Evolutionary conservation across 192 early-diverging fungal species (phyloP), one percentile per base, ranked within the genome.

Genomic region (Coemansia sp.): DNA sequence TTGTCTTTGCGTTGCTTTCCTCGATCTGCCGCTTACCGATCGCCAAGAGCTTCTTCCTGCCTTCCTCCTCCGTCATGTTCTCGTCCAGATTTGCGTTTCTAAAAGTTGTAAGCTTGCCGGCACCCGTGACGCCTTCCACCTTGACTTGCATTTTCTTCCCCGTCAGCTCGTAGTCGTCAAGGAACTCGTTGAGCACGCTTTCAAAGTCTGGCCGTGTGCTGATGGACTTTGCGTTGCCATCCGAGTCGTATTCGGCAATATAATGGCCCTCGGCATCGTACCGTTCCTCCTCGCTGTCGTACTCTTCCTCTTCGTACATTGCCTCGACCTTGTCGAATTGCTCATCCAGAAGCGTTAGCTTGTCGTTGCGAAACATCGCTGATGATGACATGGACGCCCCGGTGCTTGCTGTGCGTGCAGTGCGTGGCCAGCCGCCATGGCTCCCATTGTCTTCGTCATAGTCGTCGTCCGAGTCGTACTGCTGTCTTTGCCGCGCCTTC

Each of bases 381-480:
- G 94, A 94, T 18, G 95, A 95, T 1, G 94, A 90, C 93, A 98
- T 94, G 11, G 96, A 96, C 34, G 92, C 89, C 20, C 84, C 83
- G 2, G 89, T 83, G 57, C 83, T 82, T 15, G 72, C 77, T 59
- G 61, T 82, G 53, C 45, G 83, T 44, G 86, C 56, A 72, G 84
- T 43, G 69, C 73, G 64, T 64, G 57, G 33, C 57, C 30, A 36
- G 6, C 81, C 75, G 72, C 66, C 73, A 33, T 63, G 44, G 24
- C 62, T 60, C 20, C 46, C 43, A 33, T 35, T 55, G 33, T 67
- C 66, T 16, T 63, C 56, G 45, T 72, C 65, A 18, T 60, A 69
- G 6, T 63, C 67, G 55, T 86, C 87, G 65, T 87, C 88, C 5
- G 74, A 74, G 51, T 83, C 81, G 35, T 66, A 11, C 60, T 67